A percentile compares a stretch with the other conserved stretches of the same genome.
phyloP scores from a whole-genome alignment of 106 monocot species.

The Acanthochlamys bracteata region DNA sequence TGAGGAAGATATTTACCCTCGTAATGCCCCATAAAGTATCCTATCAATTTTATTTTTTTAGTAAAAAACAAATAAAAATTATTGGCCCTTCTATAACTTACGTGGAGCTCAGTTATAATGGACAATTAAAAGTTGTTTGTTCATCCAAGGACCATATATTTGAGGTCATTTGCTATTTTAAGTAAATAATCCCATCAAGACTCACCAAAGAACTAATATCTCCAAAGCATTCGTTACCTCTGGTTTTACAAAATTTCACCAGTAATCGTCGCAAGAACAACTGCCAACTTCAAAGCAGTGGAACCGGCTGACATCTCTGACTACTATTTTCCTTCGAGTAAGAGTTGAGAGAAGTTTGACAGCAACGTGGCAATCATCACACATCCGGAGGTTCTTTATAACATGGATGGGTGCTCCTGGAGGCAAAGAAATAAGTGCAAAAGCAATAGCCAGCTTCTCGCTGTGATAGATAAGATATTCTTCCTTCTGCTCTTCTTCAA shows the following conservation, averaged over 20 bases:
- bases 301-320: slow-evolving; percentile 45
- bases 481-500: slow-evolving; percentile 52
- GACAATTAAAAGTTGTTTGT: no score
- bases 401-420: slow-evolving; percentile 28
- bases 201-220: no score
- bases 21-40: no score
- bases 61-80: no score
- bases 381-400: slow-evolving; percentile 52
- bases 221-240: no score
- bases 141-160: no score
- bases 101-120: no score
- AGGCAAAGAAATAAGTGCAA: slow-evolving; percentile 29
- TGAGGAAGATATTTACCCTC: no score
- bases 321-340: slow-evolving; percentile 27
- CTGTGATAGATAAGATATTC: slow-evolving; percentile 46
- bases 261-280: slow-evolving; percentile 47
- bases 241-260: slow-evolving; percentile 11
- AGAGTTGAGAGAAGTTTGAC: slow-evolving; percentile 42
- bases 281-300: slow-evolving; percentile 33
- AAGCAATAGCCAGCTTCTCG: slow-evolving; percentile 46
- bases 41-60: no score
- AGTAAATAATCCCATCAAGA: no score
- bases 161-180: no score
- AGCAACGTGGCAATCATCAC: slow-evolving; percentile 51
- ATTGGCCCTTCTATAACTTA: no score